These are phyloP conservation scores for Boletus coccyginus DNA, from an alignment of 768 basidiomycete species.

Conservation along the genomic window DNA sequence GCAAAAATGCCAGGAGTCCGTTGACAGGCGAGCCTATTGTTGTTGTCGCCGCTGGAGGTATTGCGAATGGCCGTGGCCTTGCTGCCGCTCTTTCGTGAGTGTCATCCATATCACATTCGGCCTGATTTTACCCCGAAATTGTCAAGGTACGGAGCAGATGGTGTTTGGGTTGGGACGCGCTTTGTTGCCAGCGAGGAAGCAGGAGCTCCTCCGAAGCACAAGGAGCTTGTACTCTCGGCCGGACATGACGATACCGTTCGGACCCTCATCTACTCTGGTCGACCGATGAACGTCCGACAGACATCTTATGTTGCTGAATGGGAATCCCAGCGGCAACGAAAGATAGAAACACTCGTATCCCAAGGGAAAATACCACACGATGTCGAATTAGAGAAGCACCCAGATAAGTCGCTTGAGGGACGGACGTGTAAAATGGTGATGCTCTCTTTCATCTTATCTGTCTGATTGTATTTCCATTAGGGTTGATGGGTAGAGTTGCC, in stretches of 20 bases:
- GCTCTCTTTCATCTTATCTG: background rate
- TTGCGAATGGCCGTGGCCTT: conserved; percentile 79
- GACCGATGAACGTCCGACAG: conserved; percentile 79
- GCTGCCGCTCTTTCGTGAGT: conserved; percentile 68
- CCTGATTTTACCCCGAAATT: background rate
- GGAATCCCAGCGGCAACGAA: conserved; percentile 60
- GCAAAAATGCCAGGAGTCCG: conserved; percentile 64
- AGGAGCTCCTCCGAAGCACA: conserved; percentile 72
- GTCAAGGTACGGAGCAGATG: conserved; percentile 72
- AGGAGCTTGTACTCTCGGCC: conserved; percentile 61
- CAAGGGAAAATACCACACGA: conserved; percentile 76
- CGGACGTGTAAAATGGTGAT: conserved; percentile 48
- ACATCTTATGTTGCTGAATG: conserved; percentile 78
- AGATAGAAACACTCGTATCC: conserved; percentile 56
- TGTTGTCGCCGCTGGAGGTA: conserved; percentile 83
- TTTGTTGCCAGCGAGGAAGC: conserved; percentile 84
- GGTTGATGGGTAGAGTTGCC: conserved; percentile 79
- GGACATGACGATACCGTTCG: conserved; percentile 74
- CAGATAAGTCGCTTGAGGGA: conserved; percentile 61
- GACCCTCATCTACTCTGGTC: conserved; percentile 73
- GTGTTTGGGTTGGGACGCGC: conserved; percentile 86
- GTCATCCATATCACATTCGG: background rate
- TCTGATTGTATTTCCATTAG: conserved; percentile 32
- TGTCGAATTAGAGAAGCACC: conserved; percentile 64
- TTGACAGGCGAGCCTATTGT: conserved; percentile 73